Evolutionary conservation across 192 early-diverging fungal species (phyloP), one percentile per base, ranked within the genome.

Genomic region (Pilobolus umbonatus): DNA sequence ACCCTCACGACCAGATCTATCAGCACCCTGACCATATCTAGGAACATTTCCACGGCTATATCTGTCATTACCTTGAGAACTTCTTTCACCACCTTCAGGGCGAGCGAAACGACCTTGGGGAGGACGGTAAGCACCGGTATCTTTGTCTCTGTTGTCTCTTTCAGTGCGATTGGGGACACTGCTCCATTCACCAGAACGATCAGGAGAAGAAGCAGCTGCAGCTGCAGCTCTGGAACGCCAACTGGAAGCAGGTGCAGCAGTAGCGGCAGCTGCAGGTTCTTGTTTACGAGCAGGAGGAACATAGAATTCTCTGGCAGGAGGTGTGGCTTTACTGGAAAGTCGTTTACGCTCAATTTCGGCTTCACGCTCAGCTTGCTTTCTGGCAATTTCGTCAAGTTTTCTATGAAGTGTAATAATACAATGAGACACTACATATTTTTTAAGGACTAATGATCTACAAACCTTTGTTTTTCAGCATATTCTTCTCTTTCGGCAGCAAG

Each of bases 321-420:
- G 49, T 10, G 44, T 34, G 19, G 50, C 24, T n/a, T 59, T 57
- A 10, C 0, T 29, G 1, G 56, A 34, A 32, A 12, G 4, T 5
- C 68, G 38, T 36, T 68, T 74, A 11, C 65, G 67, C 53, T 82
- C 80, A 26, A 80, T 76, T 49, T 68, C 58, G 11, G 66, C 72
- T 51, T 82, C 80, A 26, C 52, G 62, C 46, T 80, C 80, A 11
- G 58, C 58, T 57, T 83, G 73, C 29, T 58, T 69, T 35, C 61
- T 71, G 46, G 73, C 81, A 17, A 77, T 67, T 30, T 69, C 74
- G 57, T 83, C 81, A 61, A 79, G 49, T 57, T 76, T 57, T 26
- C 67, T 69, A 28, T 12, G 26, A 38, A 55, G 30, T 12, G 34
- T 31, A 30, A 26, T 24, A 32, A n/a, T 17, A 26, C n/a, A 30